phyloP scores from a whole-genome alignment of 1,284 basidiomycete genomes.

The Coniferiporia sulphurascens region DNA sequence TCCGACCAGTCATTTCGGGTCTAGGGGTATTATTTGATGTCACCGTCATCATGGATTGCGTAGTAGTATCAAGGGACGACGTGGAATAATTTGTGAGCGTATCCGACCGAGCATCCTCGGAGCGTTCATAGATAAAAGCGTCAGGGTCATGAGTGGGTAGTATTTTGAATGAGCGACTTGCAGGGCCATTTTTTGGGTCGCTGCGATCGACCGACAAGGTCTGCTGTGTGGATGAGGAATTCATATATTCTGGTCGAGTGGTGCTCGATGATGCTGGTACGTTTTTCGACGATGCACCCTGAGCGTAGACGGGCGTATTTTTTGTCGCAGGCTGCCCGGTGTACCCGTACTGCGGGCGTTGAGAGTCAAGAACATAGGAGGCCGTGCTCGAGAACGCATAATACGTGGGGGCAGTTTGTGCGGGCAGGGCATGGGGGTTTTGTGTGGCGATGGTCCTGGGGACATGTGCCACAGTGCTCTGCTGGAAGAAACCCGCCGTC shows the following conservation, averaged over 20 bases:
- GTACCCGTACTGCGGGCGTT: constrained; percentile 9
- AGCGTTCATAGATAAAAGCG: constrained; percentile 18
- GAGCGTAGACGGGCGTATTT: background rate
- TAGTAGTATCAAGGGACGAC: constrained; percentile 8
- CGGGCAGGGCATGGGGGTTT: background rate
- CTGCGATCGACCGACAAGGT: background rate
- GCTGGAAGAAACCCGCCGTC: constrained; percentile 2
- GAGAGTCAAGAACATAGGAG: constrained; percentile 13
- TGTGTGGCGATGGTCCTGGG: constrained; percentile 4
- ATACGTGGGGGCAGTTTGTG: constrained; percentile 7
- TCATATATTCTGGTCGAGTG: background rate
- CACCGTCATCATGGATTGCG: constrained; percentile 1
- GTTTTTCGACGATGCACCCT: background rate
- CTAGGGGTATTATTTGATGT: constrained; percentile 2
- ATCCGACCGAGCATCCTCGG: constrained; percentile 16
- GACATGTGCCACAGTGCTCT: background rate
- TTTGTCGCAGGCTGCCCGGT: constrained; percentile 9
- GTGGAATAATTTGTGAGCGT: constrained; percentile 16
- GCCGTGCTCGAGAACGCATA: constrained; percentile 6
- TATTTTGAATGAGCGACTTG: constrained; percentile 7
- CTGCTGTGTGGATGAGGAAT: background rate
- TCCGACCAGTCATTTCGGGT: background rate
- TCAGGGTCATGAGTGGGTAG: constrained; percentile 4
- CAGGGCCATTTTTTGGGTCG: background rate
- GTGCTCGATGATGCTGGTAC: background rate